phyloP scores from a whole-genome alignment of 2,329 filamentous ascomycete genomes.

The Fusarium sp. region DNA sequence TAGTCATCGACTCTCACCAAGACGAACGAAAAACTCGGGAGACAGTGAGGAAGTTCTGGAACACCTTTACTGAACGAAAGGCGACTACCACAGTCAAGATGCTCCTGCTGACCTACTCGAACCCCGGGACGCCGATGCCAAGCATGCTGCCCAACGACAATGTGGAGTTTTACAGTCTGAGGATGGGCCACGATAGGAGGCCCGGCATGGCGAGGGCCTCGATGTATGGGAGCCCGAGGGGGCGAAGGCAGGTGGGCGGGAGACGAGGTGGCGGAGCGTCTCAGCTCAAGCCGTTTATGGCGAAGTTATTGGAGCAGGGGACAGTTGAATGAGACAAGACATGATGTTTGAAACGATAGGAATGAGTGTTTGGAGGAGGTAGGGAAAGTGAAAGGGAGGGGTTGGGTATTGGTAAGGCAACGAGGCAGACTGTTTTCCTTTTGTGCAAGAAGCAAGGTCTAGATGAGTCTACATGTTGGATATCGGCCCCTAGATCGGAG shows the following conservation, averaged over 20 bases:
- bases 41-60: constrained; percentile 10
- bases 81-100: constrained; percentile 9
- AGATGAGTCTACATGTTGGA: background rate
- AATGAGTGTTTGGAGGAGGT: too few species aligned
- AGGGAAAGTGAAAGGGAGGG: background rate
- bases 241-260: background rate
- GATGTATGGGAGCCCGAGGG: constrained; percentile 6
- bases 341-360: background rate
- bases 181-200: constrained; percentile 6
- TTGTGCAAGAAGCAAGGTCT: background rate
- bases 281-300: constrained; percentile 17
- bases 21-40: background rate
- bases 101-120: constrained; percentile 16
- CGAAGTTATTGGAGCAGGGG: constrained; percentile 9
- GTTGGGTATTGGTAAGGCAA: background rate
- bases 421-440: background rate
- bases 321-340: background rate
- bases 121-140: constrained; percentile 2
- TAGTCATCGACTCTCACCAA: constrained; percentile 13
- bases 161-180: constrained; percentile 1
- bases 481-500: background rate
- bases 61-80: background rate
- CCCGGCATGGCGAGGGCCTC: constrained; percentile 9
- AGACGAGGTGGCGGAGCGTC: constrained; percentile 20
- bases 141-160: constrained; percentile 6